Percentiles rank a stretch among this genome's conserved stretches.
These are phyloP conservation scores for Cylindrotheca fusiformis DNA, from an alignment of 108 stramenopile species.

Conservation along the genomic window DNA sequence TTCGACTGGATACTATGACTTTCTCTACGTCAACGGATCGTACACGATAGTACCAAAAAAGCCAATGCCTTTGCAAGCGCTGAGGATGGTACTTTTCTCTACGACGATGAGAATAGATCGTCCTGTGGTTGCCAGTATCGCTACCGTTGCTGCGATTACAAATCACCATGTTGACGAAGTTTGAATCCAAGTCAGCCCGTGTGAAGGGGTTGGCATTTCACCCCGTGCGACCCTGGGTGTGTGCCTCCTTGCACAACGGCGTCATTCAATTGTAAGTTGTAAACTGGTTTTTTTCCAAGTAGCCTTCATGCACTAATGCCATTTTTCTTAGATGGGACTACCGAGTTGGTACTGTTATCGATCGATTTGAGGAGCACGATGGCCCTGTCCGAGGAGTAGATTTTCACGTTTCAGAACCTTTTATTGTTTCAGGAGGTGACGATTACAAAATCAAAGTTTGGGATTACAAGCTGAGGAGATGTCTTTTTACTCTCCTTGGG, in stretches of 20 bases:
- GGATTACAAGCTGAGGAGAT: slow-evolving; percentile 97
- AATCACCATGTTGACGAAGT: slow-evolving; percentile 91
- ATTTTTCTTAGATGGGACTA: slow-evolving; percentile 96
- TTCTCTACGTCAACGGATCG: no score
- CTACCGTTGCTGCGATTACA: no score
- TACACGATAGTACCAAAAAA: no score
- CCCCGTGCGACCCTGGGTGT: slow-evolving; percentile 98
- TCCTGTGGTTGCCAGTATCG: no score
- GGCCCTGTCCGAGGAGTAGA: slow-evolving; percentile 99
- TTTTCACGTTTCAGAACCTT: slow-evolving; percentile 93
- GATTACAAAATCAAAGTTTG: slow-evolving; percentile 99
- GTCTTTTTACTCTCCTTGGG: slow-evolving; percentile 97
- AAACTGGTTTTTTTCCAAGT: background rate
- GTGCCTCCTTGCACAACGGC: slow-evolving; percentile 98
- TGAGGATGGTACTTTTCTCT: no score
- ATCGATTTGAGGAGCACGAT: slow-evolving; percentile 99
- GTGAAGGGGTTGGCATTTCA: slow-evolving; percentile 99
- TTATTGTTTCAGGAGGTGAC: slow-evolving; percentile 97
- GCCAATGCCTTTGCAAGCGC: no score
- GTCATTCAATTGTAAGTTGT: slow-evolving; percentile 89
- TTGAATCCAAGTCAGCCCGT: slow-evolving; percentile 96
- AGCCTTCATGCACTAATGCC: background rate
- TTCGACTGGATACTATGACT: no score
- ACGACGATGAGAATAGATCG: no score
- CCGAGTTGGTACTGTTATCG: slow-evolving; percentile 97